phyloP scores from a whole-genome alignment of 1,139 yeast species.

The Suhomyces ambrosiae region DNA sequence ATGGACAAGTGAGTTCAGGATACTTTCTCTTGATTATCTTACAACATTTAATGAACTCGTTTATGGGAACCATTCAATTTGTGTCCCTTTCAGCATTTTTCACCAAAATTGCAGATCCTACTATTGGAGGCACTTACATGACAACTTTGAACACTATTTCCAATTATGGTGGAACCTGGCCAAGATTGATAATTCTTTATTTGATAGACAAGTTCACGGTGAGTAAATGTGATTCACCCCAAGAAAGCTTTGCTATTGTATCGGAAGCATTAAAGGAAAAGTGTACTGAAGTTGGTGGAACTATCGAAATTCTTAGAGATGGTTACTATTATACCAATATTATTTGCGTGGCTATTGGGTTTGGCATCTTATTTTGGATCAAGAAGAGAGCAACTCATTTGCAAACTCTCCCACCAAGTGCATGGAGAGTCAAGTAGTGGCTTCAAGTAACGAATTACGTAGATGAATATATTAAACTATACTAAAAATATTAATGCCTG shows the following conservation, averaged over 20 bases:
- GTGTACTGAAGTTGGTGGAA: conserved; percentile 60
- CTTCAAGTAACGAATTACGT: no score
- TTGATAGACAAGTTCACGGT: conserved; percentile 78
- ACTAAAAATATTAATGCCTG: no score
- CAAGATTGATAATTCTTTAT: conserved; percentile 72
- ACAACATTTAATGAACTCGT: conserved; percentile 84
- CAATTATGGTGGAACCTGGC: conserved; percentile 98
- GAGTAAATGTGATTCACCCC: conserved; percentile 50
- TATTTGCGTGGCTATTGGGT: conserved; percentile 69
- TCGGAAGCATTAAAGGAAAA: conserved; percentile 36
- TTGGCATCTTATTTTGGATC: conserved; percentile 70
- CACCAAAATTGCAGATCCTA: conserved; percentile 92
- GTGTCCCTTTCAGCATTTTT: conserved; percentile 94
- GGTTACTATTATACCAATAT: conserved; percentile 83
- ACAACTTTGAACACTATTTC: conserved; percentile 90
- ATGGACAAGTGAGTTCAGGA: conserved; percentile 46
- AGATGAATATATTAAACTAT: no score
- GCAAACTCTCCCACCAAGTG: conserved; percentile 63
- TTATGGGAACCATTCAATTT: conserved; percentile 93
- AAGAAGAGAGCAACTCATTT: conserved; percentile 57
- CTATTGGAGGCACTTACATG: conserved; percentile 98
- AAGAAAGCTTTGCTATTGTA: conserved; percentile 11
- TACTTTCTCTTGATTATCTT: conserved; percentile 73
- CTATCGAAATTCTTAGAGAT: conserved; percentile 58
- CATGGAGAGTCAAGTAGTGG: conserved; percentile 63